phyloP scores from a whole-genome alignment of 768 basidiomycete species.

The Hypholoma sublateritium region DNA sequence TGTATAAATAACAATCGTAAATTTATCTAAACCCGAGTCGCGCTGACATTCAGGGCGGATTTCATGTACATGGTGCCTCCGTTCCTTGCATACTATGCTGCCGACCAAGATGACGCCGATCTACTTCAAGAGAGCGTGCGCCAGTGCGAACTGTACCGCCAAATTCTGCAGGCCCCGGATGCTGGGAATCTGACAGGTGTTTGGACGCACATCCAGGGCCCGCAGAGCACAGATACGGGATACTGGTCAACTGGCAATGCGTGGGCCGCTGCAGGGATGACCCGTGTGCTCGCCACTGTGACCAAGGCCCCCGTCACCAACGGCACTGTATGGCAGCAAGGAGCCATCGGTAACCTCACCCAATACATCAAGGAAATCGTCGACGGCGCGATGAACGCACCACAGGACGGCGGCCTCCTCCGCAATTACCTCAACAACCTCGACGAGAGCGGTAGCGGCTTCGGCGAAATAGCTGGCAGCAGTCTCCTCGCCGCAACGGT shows the following conservation, averaged over 20 bases:
- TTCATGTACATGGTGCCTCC: conserved; percentile 54
- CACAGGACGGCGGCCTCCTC: conserved; percentile 33
- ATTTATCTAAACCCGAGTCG: conserved; percentile 23
- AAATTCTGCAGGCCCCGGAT: conserved; percentile 32
- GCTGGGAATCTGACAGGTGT: conserved; percentile 30
- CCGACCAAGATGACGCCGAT: conserved; percentile 31
- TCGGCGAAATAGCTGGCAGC: conserved; percentile 45
- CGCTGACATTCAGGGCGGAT: conserved; percentile 46
- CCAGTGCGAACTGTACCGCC: conserved; percentile 39
- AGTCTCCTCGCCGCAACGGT: conserved; percentile 37
- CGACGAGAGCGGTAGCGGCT: conserved; percentile 29
- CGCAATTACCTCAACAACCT: conserved; percentile 41
- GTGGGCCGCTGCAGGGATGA: conserved; percentile 74
- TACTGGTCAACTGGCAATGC: conserved; percentile 60
- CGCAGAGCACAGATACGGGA: conserved; percentile 34
- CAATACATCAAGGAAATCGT: conserved; percentile 45
- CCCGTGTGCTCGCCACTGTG: conserved; percentile 55
- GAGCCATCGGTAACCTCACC: conserved; percentile 32
- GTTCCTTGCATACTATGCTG: conserved; percentile 48
- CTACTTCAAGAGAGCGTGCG: conserved; percentile 36
- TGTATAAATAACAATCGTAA: background rate
- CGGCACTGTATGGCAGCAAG: conserved; percentile 25
- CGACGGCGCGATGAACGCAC: conserved; percentile 36
- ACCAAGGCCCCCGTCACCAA: conserved; percentile 36
- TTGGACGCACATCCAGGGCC: conserved; percentile 46